Evolutionary conservation across 495 filamentous ascomycete species (phyloP), one percentile per base, ranked within the genome.

Genomic region (Neurospora sp.): DNA sequence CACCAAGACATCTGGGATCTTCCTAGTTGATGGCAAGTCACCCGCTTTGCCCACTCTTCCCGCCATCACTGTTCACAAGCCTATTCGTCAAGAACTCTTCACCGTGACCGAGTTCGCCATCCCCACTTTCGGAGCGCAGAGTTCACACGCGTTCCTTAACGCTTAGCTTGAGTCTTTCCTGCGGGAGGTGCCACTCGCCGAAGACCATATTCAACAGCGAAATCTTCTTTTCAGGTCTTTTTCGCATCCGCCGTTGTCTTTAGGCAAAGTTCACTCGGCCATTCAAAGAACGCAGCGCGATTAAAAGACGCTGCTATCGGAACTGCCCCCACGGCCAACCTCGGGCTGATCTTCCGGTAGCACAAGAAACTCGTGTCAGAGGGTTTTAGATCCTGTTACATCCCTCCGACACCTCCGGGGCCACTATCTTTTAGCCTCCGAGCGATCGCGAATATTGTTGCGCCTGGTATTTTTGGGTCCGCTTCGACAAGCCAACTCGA

Each of bases 61-160:
- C 69, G n/a, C 70, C 59, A 69, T 42, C 70, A 61, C 68, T 70
- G 44, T 73, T 71, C 42, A 74, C 74, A 74, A 74, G 73, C 75
- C 70, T 72, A 75, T 75, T 79, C 77, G 70, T 73, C 76, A 44
- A 78, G 75, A 78, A 68, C 68, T 75, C 70, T 68, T 72, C 72
- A 74, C 75, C 72, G 74, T 78, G 44, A 71, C 48, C 71, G 71
- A 73, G 70, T 74, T 75, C 71, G 65, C 39, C 75, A 78, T 78
- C 79, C 70, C 79, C 78, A 77, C 78, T 77, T 74, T 75, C 72
- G 53, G 72, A 74, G 71, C 72, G 74, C 71, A 76, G 70, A 77
- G 72, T 70, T 70, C 75, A 74, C 72, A 71, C 70, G 31, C 27
- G 31, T 18, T 70, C 73, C 27, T 65, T 65, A 65, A 44, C 35